Evolutionary conservation across 164 flowering plant genomes (phyloP), one percentile per base, ranked within the genome.

Genomic region (Buxus sempervirens): DNA sequence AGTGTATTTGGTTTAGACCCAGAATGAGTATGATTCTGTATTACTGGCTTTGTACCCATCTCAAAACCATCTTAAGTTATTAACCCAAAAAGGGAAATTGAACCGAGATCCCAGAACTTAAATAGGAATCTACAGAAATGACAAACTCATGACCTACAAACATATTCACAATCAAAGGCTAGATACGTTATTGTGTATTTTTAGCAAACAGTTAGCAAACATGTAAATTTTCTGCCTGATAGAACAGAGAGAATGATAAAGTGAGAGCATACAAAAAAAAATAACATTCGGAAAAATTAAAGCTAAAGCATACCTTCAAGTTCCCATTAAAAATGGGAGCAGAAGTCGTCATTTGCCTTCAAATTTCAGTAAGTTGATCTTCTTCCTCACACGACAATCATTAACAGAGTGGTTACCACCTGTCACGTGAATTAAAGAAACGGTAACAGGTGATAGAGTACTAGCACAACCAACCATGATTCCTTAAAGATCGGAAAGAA

Each of bases 251-350:
- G n/a, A 55, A 15, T 18, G 9, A n/a, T 18, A 55, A 55, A 19
- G 9, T 10, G 10, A 19, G 59, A 7, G 2, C 25, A 56, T 20
- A 10, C 0, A 21, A 12, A 25, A 56, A 22, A 7, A 3, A 7
- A 23, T 56, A 1, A 21, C 4, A 56, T 20, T 56, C 0, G 21
- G 9, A 61, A 20, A 26, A 62, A 51, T 23, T 18, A 32, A 54
- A 21, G 20, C 55, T 27, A 58, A 15, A 71, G n/a, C 54, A 48
- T 57, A 20, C 79, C 79, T 76, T 76, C 41, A 79, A 41, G 60
- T 79, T 79, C 22, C 82, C 82, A 62, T 54, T 76, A 60, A 76
- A 79, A 38, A 64, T n/a, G 20, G 55, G 62, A 66, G 76, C 64
- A 26, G 78, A 57, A 21, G 73, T 62, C 9, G 78, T 36, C 80